Evolutionary conservation across 1,139 yeast genomes (phyloP), one percentile per base, ranked within the genome.

Genomic region (Candida sp.): DNA sequence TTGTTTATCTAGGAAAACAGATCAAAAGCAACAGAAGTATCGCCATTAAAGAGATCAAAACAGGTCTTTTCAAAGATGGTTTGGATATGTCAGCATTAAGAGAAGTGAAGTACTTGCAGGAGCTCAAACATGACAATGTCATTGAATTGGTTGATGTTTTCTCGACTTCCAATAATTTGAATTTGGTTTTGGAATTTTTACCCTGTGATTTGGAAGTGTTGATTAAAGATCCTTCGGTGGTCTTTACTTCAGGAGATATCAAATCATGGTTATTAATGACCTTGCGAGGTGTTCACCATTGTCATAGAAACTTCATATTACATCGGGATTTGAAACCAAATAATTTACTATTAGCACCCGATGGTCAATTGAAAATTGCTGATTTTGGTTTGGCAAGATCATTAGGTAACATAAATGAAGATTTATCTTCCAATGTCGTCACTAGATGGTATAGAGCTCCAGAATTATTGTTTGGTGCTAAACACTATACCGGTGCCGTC

Each of bases 381-480:
- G 99, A 93, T 87, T 93, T 93, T 70, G 99, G 99, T 54, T 74
- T 93, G 42, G 98, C 98, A 0, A 68, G 99, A 46, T 79, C 91
- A 1, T 68, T 88, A 49, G 93, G 95, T 2, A 78, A 82, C 35
- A 85, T 90, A 2, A 85, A 86, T 44, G 93, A 87, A 52, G 86
- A 81, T 46, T 70, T 93, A 60, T 87, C 98, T 0, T 87, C 96
- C 1, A 91, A 91, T 51, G 99, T 93, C 6, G 99, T 93, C 2
- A 93, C 99, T 2, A 70, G 98, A 48, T 93, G 99, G 99, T 93
- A 93, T 64, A 70, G 98, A 44, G 96, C 98, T 0, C 99, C 99
- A 0, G 99, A 93, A 56, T 70, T 93, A 40, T 66, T 93, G 35
- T 84, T 91, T 59, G 97, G 97, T 0, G 91, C 97, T 1, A 78